These are phyloP conservation scores for Magnusiomyces tetraspermus DNA, from an alignment of 1,139 yeast species.

Conservation along the genomic window DNA sequence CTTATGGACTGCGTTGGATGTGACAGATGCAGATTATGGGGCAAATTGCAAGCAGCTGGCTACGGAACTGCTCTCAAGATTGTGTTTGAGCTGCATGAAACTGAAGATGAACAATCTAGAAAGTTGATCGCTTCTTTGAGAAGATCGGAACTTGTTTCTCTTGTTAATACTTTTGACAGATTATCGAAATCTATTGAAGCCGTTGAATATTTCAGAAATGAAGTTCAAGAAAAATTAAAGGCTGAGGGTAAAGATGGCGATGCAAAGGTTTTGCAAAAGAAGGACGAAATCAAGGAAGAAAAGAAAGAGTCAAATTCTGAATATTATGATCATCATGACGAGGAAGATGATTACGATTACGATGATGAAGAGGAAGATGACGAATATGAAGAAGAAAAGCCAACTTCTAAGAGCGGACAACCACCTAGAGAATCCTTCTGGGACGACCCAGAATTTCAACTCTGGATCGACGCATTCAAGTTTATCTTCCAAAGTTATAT, in stretches of 20 bases:
- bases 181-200: conserved; percentile 75
- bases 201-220: conserved; percentile 55
- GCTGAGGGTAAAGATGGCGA: not conserved
- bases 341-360: not conserved
- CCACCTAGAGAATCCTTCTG: conserved; percentile 14
- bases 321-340: not conserved
- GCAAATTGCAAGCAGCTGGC: conserved; percentile 92
- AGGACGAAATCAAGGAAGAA: not conserved
- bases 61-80: conserved; percentile 93
- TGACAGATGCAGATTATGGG: conserved; percentile 97
- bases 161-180: conserved; percentile 86
- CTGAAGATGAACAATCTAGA: conserved; percentile 32
- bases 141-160: conserved; percentile 80
- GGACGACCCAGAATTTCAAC: conserved; percentile 45
- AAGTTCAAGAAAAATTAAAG: conserved; percentile 30
- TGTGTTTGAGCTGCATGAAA: conserved; percentile 63
- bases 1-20: conserved; percentile 98
- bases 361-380: not conserved
- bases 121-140: conserved; percentile 43
- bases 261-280: too few species aligned
- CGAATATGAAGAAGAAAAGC: too few species aligned
- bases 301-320: too few species aligned
- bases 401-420: not conserved
- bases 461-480: conserved; percentile 50
- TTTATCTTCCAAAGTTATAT: conserved; percentile 62